Base-by-base conservation (phyloP, 345 rosid genomes). In the Aquilaria sinensis region DNA sequence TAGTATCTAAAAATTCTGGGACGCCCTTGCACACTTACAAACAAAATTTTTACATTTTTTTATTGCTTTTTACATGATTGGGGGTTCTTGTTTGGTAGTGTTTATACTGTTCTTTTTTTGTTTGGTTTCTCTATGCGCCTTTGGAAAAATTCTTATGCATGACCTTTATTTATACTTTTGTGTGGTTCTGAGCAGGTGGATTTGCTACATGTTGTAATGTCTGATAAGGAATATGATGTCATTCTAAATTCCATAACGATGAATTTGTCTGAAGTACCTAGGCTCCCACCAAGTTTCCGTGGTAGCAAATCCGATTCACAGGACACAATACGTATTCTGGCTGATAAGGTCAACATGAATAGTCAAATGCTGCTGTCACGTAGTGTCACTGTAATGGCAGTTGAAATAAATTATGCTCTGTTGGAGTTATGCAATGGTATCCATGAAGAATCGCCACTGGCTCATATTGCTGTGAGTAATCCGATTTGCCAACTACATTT, bases 271-370 rank as follows among this genome's bases (percentile, higher is more conserved):
- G 99, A 94, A 80, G 85, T 74, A 64, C 95, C 99, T 60, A 90
- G 67, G 67, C 89, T 88, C 63, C 99, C 97, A 67, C 92, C 95
- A 68, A 85, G 82, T 72, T 94, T 94, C 71, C 99, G 97, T 60
- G 96, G 85, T 56, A 56, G 84, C 81, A 73, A 79, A 73, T 83
- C 87, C 75, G 86, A 68, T 70, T 78, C 96, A 60, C 78, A 80
- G 73, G 96, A 85, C 72, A 75, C 95, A 67, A 83, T 94, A 91
- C 79, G 81, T 55, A 68, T 81, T 62, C 80, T 94, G 72, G 99
- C 76, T n/a, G 99, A 90, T 77, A 90, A 85, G 78, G 97, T 94
- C 66, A 94, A 86, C 75, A 65, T 81, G 80, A 94, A 94, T 69
- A 77, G 97, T 80, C 96, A 90, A 73, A 83, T 78, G 70, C 75